A percentile compares a stretch with the other conserved stretches of the same genome.
phyloP scores from a whole-genome alignment of 345 rosid species.

The Turnera subulata region DNA sequence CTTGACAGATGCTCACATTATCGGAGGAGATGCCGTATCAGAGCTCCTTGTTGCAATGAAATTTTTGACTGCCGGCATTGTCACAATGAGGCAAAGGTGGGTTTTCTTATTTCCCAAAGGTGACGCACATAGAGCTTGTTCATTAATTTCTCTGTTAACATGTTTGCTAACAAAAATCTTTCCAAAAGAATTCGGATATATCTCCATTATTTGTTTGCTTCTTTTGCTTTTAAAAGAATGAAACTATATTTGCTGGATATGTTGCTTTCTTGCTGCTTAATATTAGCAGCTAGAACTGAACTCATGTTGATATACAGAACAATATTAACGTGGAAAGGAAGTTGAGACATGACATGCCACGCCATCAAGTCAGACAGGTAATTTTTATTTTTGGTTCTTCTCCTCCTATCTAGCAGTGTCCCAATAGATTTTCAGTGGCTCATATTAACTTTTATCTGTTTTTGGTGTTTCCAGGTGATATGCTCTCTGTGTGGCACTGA shows the following conservation, averaged over 20 bases:
- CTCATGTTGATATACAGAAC: slow-evolving; percentile 40
- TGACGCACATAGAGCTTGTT: too few relatives aligned
- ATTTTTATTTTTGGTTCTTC: background rate
- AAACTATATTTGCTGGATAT: too few relatives aligned
- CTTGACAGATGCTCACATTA: slow-evolving; percentile 66
- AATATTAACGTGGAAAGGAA: slow-evolving; percentile 51
- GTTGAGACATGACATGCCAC: slow-evolving; percentile 74
- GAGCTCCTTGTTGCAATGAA: slow-evolving; percentile 87
- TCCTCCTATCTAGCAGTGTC: slow-evolving; percentile 8
- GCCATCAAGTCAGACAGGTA: slow-evolving; percentile 67
- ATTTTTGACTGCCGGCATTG: slow-evolving; percentile 86
- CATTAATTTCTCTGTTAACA: background rate
- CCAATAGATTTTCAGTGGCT: background rate
- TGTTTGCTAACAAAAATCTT: too few relatives aligned
- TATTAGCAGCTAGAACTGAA: background rate
- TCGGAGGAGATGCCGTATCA: slow-evolving; percentile 63
- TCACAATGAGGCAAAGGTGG: slow-evolving; percentile 72
- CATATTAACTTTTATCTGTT: background rate
- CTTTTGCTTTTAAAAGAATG: too few relatives aligned
- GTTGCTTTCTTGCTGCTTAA: too few relatives aligned
- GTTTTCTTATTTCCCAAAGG: background rate
- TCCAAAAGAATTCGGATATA: too few relatives aligned
- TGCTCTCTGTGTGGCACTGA: slow-evolving; percentile 83
- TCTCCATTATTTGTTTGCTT: too few relatives aligned
- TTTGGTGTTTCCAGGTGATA: slow-evolving; percentile 40